Percentiles rank a stretch among this genome's conserved stretches.
Conservation (phyloP, 2,329 filamentous ascomycete species). For the Hymenoscyphus albidus region DNA sequence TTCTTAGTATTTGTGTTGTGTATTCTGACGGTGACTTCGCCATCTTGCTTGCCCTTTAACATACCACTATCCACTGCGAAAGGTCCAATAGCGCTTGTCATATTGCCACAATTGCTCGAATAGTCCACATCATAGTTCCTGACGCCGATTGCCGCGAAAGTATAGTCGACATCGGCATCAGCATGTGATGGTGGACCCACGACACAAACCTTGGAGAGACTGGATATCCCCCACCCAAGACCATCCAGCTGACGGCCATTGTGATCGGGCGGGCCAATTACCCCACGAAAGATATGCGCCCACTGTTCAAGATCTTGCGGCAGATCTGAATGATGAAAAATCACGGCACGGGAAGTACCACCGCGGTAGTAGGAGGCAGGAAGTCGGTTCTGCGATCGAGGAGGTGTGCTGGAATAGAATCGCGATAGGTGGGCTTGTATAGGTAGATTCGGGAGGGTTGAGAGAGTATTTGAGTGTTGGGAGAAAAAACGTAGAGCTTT, state of each 20-base stretch:
- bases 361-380: slow-evolving; percentile 55
- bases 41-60: slow-evolving; percentile 6
- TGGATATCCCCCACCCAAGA: slow-evolving; percentile 65
- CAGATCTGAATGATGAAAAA: slow-evolving; percentile 52
- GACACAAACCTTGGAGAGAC: slow-evolving; percentile 68
- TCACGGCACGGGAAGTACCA: slow-evolving; percentile 65
- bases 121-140: slow-evolving; percentile 58
- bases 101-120: slow-evolving; percentile 73
- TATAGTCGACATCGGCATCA: slow-evolving; percentile 63
- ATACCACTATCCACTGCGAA: slow-evolving; percentile 56
- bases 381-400: slow-evolving; percentile 8
- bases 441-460: neutral
- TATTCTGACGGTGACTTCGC: slow-evolving; percentile 51
- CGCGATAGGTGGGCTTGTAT: neutral
- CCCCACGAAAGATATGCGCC: slow-evolving; percentile 52
- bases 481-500: neutral
- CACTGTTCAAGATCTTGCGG: slow-evolving; percentile 45
- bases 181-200: slow-evolving; percentile 48
- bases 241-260: slow-evolving; percentile 69
- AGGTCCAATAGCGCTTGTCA: slow-evolving; percentile 64
- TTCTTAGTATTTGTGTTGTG: slow-evolving; percentile 71
- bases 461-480: neutral
- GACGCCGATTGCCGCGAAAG: slow-evolving; percentile 66
- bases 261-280: slow-evolving; percentile 62
- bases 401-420: neutral